Evolutionary conservation across 768 basidiomycete species (phyloP).

Genomic region (Amyloporia xantha): DNA sequence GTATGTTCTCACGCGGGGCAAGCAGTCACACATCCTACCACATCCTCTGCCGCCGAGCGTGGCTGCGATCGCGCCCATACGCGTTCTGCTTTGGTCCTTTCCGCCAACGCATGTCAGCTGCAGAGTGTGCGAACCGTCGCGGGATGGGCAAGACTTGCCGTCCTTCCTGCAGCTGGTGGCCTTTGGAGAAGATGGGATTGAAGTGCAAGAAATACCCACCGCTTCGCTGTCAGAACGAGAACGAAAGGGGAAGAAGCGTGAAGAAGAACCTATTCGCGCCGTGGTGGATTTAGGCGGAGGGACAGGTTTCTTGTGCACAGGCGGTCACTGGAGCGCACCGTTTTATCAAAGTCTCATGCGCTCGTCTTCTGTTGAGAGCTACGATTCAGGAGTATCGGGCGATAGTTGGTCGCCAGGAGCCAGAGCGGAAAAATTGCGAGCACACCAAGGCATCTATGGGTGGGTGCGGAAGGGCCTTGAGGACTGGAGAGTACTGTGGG

Average conservation of each 20-base stretch:
- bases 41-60: conserved; percentile 57
- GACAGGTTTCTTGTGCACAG: conserved; percentile 47
- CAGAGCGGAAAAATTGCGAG: conserved; percentile 33
- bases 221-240: conserved; percentile 34
- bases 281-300: conserved; percentile 65
- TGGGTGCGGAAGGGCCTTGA: conserved; percentile 69
- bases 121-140: conserved; percentile 37
- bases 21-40: conserved; percentile 58
- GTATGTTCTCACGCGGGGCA: conserved; percentile 64
- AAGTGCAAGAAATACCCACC: conserved; percentile 63
- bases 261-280: conserved; percentile 43
- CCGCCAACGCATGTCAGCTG: conserved; percentile 48
- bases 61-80: conserved; percentile 42
- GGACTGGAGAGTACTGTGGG: conserved; percentile 81
- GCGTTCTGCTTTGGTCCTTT: conserved; percentile 50
- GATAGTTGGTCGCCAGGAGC: conserved; percentile 51
- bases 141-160: conserved; percentile 17
- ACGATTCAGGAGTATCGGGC: conserved; percentile 36
- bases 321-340: conserved; percentile 43
- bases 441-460: conserved; percentile 67
- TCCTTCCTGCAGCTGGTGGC: conserved; percentile 64
- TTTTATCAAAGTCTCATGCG: conserved; percentile 34
- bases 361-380: conserved; percentile 37
- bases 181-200: conserved; percentile 65
- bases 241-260: conserved; percentile 41